A percentile compares a stretch with the other conserved stretches of the same genome.
Evolutionary conservation across 2,329 filamentous ascomycete species (phyloP).

Genomic region (Monilinia fructicola): DNA sequence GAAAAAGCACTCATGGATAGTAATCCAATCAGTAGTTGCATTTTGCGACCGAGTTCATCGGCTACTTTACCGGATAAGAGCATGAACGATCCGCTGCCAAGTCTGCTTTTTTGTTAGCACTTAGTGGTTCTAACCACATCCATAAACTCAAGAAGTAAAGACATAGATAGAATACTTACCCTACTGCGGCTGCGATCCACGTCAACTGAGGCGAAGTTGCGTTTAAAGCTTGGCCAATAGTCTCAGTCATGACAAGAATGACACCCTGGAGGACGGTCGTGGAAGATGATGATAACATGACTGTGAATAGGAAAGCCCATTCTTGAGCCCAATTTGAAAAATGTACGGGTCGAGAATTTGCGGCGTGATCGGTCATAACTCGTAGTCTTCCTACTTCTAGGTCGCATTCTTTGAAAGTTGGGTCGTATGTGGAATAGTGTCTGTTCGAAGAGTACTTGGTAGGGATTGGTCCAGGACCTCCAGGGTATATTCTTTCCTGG

Average conservation of each 20-base stretch:
- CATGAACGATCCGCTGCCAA: slow-evolving; percentile 64
- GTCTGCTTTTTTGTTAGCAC: slow-evolving; percentile 41
- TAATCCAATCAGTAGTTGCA: slow-evolving; percentile 60
- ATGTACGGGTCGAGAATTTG: slow-evolving; percentile 30
- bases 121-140: not conserved
- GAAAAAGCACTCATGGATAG: slow-evolving; percentile 57
- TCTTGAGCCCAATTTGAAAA: slow-evolving; percentile 35
- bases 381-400: not conserved
- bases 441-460: not conserved
- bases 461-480: not conserved
- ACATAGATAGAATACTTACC: slow-evolving; percentile 41
- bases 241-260: slow-evolving; percentile 61
- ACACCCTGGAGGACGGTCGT: slow-evolving; percentile 59
- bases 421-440: not conserved
- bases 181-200: slow-evolving; percentile 64
- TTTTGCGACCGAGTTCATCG: slow-evolving; percentile 64
- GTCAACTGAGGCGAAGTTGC: slow-evolving; percentile 67
- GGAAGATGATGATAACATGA: slow-evolving; percentile 66
- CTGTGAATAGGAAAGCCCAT: slow-evolving; percentile 40
- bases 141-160: not conserved
- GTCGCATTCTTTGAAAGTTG: slow-evolving; percentile 9
- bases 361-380: slow-evolving; percentile 29
- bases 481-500: not conserved
- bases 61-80: slow-evolving; percentile 65
- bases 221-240: slow-evolving; percentile 57